Evolutionary conservation across 306 rosid species (phyloP), one percentile per base, ranked within the genome.

Genomic region (Mucuna pruriens): DNA sequence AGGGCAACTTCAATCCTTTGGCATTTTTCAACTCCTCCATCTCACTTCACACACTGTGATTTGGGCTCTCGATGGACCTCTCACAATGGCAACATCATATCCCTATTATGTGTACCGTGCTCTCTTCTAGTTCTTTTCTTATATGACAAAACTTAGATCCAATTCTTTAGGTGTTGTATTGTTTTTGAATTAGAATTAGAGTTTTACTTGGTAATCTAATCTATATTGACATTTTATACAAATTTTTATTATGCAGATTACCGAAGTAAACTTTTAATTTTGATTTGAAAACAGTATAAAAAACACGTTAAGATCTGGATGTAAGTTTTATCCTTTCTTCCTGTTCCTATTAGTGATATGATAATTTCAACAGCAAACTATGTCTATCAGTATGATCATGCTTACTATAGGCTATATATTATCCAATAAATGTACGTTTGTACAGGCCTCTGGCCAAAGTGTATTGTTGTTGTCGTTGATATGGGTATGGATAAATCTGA

Each of bases 1-100:
- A 90, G 99, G 99, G 97, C 99, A 96, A 93, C 97, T 89, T 88
- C 94, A 48, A 89, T 87, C 92, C 99, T 93, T 93, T 91, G 98
- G 99, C 99, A 93, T 89, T 90, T 91, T 82, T 77, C 79, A 64
- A 62, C 82, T 78, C 86, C 88, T 54, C 71, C 39, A 63, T 34
- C 75, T 67, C 86, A 62, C 84, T 70, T 81, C 78, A 75, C 79
- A 31, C 64, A 1, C 4, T 69, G 82, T 49, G 81, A 72, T 72
- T 69, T 63, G 80, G 65, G 81, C 67, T 71, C 72, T 80, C n/a
- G 61, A 45, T 65, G 64, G 83, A 83, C 67, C 48, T 78, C 49
- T 29, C 55, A 40, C 20, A 80, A 71, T 67, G 83, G 77, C 76
- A 68, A 67, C 68, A 68, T 42, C 68, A 67, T 64, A 68, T 42